These are phyloP conservation scores for Pseudocercospora crystallina DNA, from an alignment of 2,329 filamentous ascomycete species.

Conservation along the genomic window DNA sequence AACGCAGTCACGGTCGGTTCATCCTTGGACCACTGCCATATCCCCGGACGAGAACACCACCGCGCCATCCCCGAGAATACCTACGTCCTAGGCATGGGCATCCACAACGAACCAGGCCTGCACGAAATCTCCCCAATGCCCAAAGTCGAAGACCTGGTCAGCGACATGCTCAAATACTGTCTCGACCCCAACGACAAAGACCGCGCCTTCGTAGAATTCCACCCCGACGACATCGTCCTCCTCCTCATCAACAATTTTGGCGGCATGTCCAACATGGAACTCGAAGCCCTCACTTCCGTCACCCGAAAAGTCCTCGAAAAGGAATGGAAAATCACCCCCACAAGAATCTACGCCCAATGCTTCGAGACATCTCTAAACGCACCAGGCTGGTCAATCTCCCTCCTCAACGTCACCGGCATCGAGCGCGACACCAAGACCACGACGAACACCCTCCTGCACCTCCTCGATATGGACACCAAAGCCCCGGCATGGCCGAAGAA, in stretches of 20 bases:
- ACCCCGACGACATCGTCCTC: slow-evolving; percentile 45
- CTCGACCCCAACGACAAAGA: slow-evolving; percentile 50
- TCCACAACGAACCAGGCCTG: slow-evolving; percentile 53
- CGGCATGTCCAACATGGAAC: slow-evolving; percentile 49
- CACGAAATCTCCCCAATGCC: slow-evolving; percentile 50
- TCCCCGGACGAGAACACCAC: slow-evolving; percentile 52
- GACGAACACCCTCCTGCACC: slow-evolving; percentile 44
- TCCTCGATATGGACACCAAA: slow-evolving; percentile 53
- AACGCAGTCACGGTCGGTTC: slow-evolving; percentile 53
- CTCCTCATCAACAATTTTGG: slow-evolving; percentile 53
- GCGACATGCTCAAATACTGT: slow-evolving; percentile 50
- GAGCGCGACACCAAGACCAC: slow-evolving; percentile 42
- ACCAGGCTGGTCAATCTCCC: slow-evolving; percentile 57
- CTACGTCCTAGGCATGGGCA: slow-evolving; percentile 49
- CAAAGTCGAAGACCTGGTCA: slow-evolving; percentile 48
- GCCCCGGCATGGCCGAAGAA: slow-evolving; percentile 55
- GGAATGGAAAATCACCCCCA: slow-evolving; percentile 51
- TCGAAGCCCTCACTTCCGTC: slow-evolving; percentile 49
- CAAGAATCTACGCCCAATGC: slow-evolving; percentile 48
- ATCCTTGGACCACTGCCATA: slow-evolving; percentile 54
- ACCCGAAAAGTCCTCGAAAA: slow-evolving; percentile 41
- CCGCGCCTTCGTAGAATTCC: slow-evolving; percentile 51
- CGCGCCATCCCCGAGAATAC: slow-evolving; percentile 39
- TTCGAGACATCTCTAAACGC: slow-evolving; percentile 58
- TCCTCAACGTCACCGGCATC: slow-evolving; percentile 53